These are phyloP conservation scores for Ustilago curta DNA, from an alignment of 1,284 basidiomycete species.

Conservation along the genomic window DNA sequence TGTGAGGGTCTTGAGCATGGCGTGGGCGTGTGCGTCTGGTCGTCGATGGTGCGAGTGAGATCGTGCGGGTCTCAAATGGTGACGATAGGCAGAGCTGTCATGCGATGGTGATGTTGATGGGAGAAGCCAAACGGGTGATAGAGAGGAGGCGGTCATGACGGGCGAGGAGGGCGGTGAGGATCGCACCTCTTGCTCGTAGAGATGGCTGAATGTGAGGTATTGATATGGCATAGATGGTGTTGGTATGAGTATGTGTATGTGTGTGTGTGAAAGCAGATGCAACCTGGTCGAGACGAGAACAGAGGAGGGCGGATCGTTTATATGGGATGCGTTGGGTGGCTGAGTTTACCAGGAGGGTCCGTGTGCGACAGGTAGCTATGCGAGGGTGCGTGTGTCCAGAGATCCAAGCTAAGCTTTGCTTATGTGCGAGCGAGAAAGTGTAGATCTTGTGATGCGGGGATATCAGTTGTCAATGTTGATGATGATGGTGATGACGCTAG, in stretches of 20 bases:
- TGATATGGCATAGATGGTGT: constrained; percentile 36
- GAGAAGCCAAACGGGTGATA: constrained; percentile 41
- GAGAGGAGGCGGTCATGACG: constrained; percentile 24
- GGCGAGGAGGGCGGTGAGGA: constrained; percentile 45
- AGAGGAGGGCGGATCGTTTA: neutral
- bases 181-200: constrained; percentile 45
- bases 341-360: neutral
- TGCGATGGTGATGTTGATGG: constrained; percentile 15
- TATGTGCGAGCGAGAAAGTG: constrained; percentile 11
- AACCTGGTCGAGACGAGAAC: neutral
- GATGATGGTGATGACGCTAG: neutral
- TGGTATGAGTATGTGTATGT: neutral
- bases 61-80: neutral
- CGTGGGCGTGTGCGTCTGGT: constrained; percentile 12
- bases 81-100: constrained; percentile 8
- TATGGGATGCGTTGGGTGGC: neutral
- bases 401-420: neutral
- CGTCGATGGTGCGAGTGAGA: constrained; percentile 8
- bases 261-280: neutral
- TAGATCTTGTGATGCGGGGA: constrained; percentile 12
- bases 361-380: neutral
- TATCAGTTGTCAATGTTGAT: neutral
- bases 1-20: constrained; percentile 30
- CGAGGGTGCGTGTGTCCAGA: neutral
- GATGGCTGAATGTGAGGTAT: constrained; percentile 53